phyloP scores from a whole-genome alignment of 2,329 filamentous ascomycete species.

The Thielaviopsis musarum region DNA sequence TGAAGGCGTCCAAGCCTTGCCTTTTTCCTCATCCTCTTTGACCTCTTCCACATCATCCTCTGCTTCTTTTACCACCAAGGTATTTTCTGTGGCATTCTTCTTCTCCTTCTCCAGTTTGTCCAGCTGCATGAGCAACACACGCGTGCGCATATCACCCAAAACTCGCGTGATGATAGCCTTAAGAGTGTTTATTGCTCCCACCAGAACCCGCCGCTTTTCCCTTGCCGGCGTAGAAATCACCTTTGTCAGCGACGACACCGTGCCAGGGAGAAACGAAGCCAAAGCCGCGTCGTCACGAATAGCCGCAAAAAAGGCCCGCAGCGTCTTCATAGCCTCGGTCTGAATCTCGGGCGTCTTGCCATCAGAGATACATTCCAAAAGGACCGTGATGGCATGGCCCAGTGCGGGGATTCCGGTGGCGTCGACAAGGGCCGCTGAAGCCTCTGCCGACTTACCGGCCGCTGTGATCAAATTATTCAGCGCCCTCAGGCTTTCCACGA shows the following conservation, averaged over 20 bases:
- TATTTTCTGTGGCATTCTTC: background rate
- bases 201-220: constrained; percentile 41
- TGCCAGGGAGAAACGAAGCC: constrained; percentile 75
- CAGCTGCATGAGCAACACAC: constrained; percentile 26
- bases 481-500: constrained; percentile 52
- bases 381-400: constrained; percentile 65
- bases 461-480: constrained; percentile 48
- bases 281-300: constrained; percentile 59
- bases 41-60: background rate
- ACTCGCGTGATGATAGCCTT: constrained; percentile 35
- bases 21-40: constrained; percentile 14
- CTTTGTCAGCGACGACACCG: constrained; percentile 65
- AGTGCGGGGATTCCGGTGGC: constrained; percentile 55
- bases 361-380: constrained; percentile 56
- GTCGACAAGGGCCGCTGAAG: constrained; percentile 33
- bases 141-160: constrained; percentile 39
- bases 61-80: background rate
- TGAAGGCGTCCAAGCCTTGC: constrained; percentile 27
- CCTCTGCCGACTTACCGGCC: constrained; percentile 32
- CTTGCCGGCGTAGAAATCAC: constrained; percentile 51
- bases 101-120: constrained; percentile 15
- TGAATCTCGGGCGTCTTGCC: constrained; percentile 52
- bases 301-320: constrained; percentile 44
- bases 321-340: constrained; percentile 46
- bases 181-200: constrained; percentile 42